Base-by-base conservation (phyloP, 768 basidiomycete genomes). In the Suillus cothurnatus region DNA sequence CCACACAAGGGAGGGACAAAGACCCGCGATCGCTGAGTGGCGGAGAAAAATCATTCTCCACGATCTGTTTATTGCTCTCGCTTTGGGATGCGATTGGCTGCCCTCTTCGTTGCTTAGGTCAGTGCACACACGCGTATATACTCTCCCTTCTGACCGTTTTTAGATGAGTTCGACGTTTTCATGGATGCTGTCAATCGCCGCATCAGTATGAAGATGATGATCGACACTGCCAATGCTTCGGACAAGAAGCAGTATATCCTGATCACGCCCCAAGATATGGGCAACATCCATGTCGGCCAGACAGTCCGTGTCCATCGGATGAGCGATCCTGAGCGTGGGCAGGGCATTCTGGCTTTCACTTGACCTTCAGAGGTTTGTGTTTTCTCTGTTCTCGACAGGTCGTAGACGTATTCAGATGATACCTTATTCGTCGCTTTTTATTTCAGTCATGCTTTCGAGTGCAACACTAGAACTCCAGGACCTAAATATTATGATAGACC, bases 141-240 rank as follows among this genome's bases (percentile, higher is more conserved):
- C 8, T 28, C 31, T 8, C 26, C 36, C 61, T 50, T 34, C 69
- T 76, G 41, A 76, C 67, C 52, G 50, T 11, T 2, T 34, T 7
- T 19, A 88, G 97, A 99, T 72, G 97, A 99, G 75, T 99, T 97
- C 73, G 97, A 99, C 71, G 97, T 98, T 14, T 98, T 97, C 82
- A 95, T 99, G 93, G 94, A 96, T 73, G 93, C 93, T 28, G 89
- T 94, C 65, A 94, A 94, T 75, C 88, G 97, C 23, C 88, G 90
- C 56, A 91, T 97, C 71, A 92, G 92, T 66, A 97, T 97, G 90
- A 93, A 88, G 77, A 95, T 97, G 92, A 92, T 98, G 87, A 92
- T 96, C 68, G 94, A 95, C 32, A 93, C 92, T 2, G 96, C 96
- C 9, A 94, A 92, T 70, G 84, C 86, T 11, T 91, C 91, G 8